Conservation (phyloP, 163 green algal species). For the Volvox carteri region DNA sequence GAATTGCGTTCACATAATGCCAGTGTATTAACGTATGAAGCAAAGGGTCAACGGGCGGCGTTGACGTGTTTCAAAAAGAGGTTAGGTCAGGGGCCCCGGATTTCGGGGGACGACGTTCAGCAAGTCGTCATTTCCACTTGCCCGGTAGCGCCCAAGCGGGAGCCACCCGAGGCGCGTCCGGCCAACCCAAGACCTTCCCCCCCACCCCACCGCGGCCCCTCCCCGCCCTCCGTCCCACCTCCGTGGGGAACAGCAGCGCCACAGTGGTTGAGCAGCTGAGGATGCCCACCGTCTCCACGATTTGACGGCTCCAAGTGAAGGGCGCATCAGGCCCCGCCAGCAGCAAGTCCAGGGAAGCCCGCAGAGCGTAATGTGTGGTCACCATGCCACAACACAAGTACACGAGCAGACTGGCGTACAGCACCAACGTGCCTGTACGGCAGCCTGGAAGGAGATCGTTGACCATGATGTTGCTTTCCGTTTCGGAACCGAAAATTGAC, state of each 20-base stretch:
- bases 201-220: too few relatives aligned
- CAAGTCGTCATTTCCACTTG: too few relatives aligned
- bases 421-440: constrained; percentile 17
- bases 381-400: constrained; percentile 68
- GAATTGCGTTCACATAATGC: too few relatives aligned
- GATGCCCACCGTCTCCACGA: constrained; percentile 65
- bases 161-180: too few relatives aligned
- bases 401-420: constrained; percentile 55
- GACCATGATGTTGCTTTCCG: constrained; percentile 70
- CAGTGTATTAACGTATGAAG: too few relatives aligned
- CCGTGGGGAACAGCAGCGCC: constrained; percentile 72
- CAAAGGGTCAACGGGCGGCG: too few relatives aligned
- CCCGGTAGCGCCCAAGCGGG: too few relatives aligned
- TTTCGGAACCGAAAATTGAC: constrained; percentile 65
- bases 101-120: too few relatives aligned
- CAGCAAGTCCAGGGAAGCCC: constrained; percentile 61
- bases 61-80: too few relatives aligned
- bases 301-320: constrained; percentile 49
- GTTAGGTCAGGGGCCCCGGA: too few relatives aligned
- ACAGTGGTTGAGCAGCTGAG: constrained; percentile 65
- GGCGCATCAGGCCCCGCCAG: constrained; percentile 54
- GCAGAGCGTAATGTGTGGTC: constrained; percentile 66
- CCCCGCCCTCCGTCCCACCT: not conserved
- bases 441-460: constrained; percentile 57
- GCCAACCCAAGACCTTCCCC: too few relatives aligned